These are phyloP conservation scores for Fusarium temperatum DNA, from an alignment of 2,329 filamentous ascomycete species.

Conservation along the genomic window DNA sequence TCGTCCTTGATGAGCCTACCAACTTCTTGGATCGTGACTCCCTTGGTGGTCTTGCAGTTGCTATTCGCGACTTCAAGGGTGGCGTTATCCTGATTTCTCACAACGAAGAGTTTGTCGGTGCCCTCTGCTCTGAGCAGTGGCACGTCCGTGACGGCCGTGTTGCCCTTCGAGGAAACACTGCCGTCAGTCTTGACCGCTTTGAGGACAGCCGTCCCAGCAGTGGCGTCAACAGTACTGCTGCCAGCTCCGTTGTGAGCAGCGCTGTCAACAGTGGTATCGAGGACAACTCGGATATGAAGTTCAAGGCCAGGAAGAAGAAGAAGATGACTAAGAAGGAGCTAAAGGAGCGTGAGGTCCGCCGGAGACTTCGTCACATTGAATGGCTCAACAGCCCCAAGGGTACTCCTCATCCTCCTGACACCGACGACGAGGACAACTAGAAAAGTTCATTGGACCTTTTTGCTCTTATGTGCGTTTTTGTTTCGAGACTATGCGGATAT, in stretches of 20 bases:
- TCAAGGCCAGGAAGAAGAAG: constrained; percentile 92
- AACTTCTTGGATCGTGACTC: constrained; percentile 99
- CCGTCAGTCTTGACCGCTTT: constrained; percentile 82
- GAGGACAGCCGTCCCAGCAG: constrained; percentile 79
- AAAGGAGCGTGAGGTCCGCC: constrained; percentile 90
- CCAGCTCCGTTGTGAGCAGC: constrained; percentile 63
- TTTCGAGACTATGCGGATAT: constrained; percentile 7
- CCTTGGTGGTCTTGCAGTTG: constrained; percentile 94
- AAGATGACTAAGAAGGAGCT: constrained; percentile 97
- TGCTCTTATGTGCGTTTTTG: background rate
- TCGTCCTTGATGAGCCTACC: constrained; percentile 97
- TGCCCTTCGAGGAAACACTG: constrained; percentile 80
- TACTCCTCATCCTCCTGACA: constrained; percentile 79
- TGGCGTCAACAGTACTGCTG: constrained; percentile 62
- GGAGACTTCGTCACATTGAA: constrained; percentile 85
- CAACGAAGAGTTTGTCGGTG: constrained; percentile 98
- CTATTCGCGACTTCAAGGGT: constrained; percentile 97
- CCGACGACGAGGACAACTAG: constrained; percentile 73
- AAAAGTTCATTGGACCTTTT: constrained; percentile 12
- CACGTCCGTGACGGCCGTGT: constrained; percentile 89
- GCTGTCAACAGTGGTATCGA: constrained; percentile 84
- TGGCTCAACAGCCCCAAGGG: constrained; percentile 89
- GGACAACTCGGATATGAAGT: constrained; percentile 83
- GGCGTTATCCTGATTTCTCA: constrained; percentile 99
- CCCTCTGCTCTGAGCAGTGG: constrained; percentile 96